Conservation (phyloP, 352 stramenopile species). For the Phytopythium montanum region DNA sequence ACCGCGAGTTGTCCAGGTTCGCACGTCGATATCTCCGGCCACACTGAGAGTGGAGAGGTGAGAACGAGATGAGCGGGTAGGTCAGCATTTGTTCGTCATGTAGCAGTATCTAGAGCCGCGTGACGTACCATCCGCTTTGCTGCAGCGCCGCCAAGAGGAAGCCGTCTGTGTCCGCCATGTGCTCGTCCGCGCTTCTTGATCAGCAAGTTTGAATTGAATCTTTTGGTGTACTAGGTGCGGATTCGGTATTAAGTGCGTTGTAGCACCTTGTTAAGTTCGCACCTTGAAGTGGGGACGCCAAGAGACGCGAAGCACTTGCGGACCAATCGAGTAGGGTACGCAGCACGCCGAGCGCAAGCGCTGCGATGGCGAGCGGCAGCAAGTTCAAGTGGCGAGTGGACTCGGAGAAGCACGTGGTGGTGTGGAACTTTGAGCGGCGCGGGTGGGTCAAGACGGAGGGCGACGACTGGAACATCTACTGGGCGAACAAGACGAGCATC, state of each 20-base stretch:
- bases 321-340: not conserved
- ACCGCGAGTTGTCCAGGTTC: conserved; percentile 17
- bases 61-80: not conserved
- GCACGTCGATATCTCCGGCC: not conserved
- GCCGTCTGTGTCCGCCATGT: conserved; percentile 45
- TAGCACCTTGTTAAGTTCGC: not conserved
- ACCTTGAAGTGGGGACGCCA: conserved; percentile 1
- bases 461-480: conserved; percentile 94
- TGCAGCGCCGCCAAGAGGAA: conserved; percentile 47
- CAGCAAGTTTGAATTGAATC: not conserved
- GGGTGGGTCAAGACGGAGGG: conserved; percentile 80
- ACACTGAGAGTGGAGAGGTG: not conserved
- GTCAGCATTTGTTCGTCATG: not conserved
- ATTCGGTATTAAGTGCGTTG: not conserved
- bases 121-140: conserved; percentile 40
- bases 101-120: not conserved
- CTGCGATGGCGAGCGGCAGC: not conserved
- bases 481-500: conserved; percentile 87
- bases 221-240: not conserved
- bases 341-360: not conserved
- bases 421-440: conserved; percentile 82
- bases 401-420: conserved; percentile 75
- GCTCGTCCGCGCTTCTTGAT: not conserved
- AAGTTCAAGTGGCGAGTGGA: conserved; percentile 70
- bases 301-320: not conserved